Percentiles rank a stretch among this genome's conserved stretches.
Evolutionary conservation across 176 grass and related monocot genomes (phyloP).

Genomic region (Raddia guianensis): DNA sequence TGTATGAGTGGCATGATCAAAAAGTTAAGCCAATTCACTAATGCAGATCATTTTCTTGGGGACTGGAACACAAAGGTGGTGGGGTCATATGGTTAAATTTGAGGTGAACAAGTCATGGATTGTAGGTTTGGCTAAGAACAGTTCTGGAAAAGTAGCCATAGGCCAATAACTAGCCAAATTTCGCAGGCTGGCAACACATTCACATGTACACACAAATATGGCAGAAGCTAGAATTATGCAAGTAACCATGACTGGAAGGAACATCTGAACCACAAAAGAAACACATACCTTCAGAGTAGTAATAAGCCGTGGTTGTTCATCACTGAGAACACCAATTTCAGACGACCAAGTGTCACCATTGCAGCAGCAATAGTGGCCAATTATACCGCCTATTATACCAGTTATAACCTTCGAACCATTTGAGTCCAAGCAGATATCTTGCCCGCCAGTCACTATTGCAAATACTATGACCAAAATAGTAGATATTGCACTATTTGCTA

Average conservation of each 20-base stretch:
- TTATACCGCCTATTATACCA: slow-evolving; percentile 72
- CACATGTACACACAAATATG: background rate
- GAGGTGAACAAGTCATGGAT: slow-evolving; percentile 4
- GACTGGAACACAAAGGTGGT: slow-evolving; percentile 4
- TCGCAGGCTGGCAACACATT: slow-evolving; percentile 6
- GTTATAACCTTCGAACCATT: slow-evolving; percentile 60
- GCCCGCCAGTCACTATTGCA: slow-evolving; percentile 51
- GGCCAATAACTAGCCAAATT: background rate
- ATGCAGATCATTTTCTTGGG: slow-evolving; percentile 8
- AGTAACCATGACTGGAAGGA: slow-evolving; percentile 1
- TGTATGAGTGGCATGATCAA: background rate
- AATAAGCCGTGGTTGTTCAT: slow-evolving; percentile 76
- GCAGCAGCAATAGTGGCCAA: slow-evolving; percentile 95
- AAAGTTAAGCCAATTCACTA: background rate
- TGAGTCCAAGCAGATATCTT: slow-evolving; percentile 84
- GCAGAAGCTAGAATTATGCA: slow-evolving; percentile 6
- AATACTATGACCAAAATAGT: slow-evolving; percentile 63
- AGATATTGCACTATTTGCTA: slow-evolving; percentile 73
- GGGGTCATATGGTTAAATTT: slow-evolving; percentile 3
- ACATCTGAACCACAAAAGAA: background rate
- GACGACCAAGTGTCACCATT: slow-evolving; percentile 99
- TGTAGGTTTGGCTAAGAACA: slow-evolving; percentile 5
- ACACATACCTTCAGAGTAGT: slow-evolving; percentile 75
- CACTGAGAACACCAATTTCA: slow-evolving; percentile 89
- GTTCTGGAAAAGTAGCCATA: background rate